Conservation (phyloP, 2,329 filamentous ascomycete genomes). For the Colletotrichum sp. region DNA sequence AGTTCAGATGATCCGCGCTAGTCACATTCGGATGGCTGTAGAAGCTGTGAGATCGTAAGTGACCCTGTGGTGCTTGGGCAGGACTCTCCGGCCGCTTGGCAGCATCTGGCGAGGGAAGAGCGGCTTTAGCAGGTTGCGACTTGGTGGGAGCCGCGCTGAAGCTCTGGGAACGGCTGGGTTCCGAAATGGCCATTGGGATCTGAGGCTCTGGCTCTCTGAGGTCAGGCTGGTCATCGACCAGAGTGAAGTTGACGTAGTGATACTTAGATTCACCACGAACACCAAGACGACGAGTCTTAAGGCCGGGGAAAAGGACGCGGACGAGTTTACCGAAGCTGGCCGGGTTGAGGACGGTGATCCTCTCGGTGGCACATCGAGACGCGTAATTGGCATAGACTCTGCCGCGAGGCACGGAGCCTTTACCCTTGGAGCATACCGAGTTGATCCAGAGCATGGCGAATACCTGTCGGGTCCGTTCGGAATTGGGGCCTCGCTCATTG, state of each 20-base stretch:
- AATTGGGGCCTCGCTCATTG: conserved; percentile 80
- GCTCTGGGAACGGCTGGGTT: conserved; percentile 51
- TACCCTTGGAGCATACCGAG: conserved; percentile 73
- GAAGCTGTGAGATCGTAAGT: conserved; percentile 51
- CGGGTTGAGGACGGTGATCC: conserved; percentile 93
- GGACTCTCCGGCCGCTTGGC: conserved; percentile 21
- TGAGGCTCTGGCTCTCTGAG: conserved; percentile 48
- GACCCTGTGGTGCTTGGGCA: conserved; percentile 23
- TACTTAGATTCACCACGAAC: conserved; percentile 98
- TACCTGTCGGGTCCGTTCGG: conserved; percentile 82
- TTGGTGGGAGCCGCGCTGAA: conserved; percentile 51
- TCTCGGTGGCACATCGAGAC: conserved; percentile 87
- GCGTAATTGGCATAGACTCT: conserved; percentile 96
- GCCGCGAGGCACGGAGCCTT: conserved; percentile 88
- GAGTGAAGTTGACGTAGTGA: conserved; percentile 79
- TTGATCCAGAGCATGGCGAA: conserved; percentile 91
- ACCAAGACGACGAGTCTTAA: conserved; percentile 89
- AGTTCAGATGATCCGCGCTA: conserved; percentile 63
- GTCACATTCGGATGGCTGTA: conserved; percentile 64
- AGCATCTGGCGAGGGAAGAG: conserved; percentile 33
- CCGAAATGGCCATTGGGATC: conserved; percentile 54
- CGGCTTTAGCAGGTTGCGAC: conserved; percentile 19
- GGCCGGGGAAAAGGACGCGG: conserved; percentile 91
- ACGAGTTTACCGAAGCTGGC: conserved; percentile 98
- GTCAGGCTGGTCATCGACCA: conserved; percentile 62